Conservation (phyloP, 768 basidiomycete genomes). For the Amanita rubescens region DNA sequence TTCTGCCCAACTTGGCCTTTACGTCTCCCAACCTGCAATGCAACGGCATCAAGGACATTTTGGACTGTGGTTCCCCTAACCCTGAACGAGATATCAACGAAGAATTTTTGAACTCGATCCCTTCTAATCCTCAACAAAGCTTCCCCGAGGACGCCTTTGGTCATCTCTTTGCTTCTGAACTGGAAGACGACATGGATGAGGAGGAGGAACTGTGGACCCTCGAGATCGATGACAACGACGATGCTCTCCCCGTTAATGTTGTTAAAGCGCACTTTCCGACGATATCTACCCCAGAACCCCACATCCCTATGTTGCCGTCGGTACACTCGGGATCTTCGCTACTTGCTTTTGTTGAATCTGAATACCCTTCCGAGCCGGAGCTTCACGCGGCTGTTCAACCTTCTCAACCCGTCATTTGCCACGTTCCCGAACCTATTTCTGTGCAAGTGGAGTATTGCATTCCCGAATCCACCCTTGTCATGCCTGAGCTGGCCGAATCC, state of each 20-base stretch:
- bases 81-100: too few species aligned
- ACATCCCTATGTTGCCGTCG: neutral
- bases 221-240: too few species aligned
- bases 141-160: slow-evolving; percentile 3
- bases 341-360: neutral
- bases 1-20: slow-evolving; percentile 15
- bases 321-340: slow-evolving; percentile 1
- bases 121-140: too few species aligned
- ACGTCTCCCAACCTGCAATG: too few species aligned
- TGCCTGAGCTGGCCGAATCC: neutral
- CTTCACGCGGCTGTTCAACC: neutral
- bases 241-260: too few species aligned
- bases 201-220: too few species aligned
- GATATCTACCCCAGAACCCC: too few species aligned
- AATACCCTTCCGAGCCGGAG: neutral
- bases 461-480: neutral
- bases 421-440: too few species aligned
- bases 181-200: too few species aligned
- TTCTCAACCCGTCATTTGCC: neutral
- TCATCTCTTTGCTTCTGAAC: neutral
- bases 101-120: too few species aligned
- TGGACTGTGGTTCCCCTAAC: too few species aligned
- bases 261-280: neutral
- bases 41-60: too few species aligned
- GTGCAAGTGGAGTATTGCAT: neutral